Evolutionary conservation across 164 flowering plant species (phyloP), one percentile per base, ranked within the genome.

Genomic region (Taxillus chinensis): DNA sequence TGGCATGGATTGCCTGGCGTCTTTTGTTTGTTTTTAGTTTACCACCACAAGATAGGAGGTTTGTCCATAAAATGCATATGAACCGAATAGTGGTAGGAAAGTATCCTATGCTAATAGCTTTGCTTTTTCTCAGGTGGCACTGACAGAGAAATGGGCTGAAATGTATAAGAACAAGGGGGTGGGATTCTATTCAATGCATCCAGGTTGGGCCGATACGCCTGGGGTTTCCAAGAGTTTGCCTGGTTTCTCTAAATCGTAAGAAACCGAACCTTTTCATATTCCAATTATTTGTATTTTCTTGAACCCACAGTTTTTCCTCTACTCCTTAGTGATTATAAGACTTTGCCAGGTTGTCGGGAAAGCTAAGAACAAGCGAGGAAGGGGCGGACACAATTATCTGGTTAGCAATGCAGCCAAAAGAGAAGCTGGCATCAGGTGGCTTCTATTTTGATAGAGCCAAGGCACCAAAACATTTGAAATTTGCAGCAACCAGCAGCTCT

Each of bases 131-230:
- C 73, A 92, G 98, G 96, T 92, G 27, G 93, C 95, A 45, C 68
- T 92, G 64, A 92, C 95, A 2, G 96, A 92, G 71, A 88, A 85
- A 63, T 92, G 96, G 98, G 79, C 96, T 15, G 82, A 84, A 57
- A 69, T 61, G 45, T 82, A 92, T 74, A 68, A 77, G 53, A 71
- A 75, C 66, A 88, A 71, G 75, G 96, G 96, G 43, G 81, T 90
- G 46, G 83, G 87, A 14, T 92, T 92, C 83, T 92, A 88, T 74
- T 81, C 90, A 5, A 92, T 86, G 98, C 98, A 92, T 73, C 98
- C 98, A 9, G 98, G 96, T 57, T 90, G 98, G 96, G 90, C 95
- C 43, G 95, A 83, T 70, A 92, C 96, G 49, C 90, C 98, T 9
- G 96, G 96, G n/a, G 92, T 90, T 9, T 75, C 87, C 8, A 83